phyloP scores from a whole-genome alignment of 768 basidiomycete species.

The Phlegmacium glaucopus region DNA sequence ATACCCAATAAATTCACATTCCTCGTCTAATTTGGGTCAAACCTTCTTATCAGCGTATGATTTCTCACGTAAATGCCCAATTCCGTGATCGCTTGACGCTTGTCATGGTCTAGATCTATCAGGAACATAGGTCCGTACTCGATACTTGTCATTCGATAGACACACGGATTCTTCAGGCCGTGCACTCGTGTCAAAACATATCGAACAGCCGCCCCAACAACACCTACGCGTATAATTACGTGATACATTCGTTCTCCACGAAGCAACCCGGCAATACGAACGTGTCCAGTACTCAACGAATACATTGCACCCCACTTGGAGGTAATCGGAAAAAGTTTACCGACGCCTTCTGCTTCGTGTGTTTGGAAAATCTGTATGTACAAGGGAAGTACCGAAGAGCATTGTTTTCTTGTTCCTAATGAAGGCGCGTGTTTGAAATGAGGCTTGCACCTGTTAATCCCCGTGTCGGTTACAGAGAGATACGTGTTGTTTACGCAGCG shows the following conservation, averaged over 20 bases:
- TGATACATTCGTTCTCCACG: no score
- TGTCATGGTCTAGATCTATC: no score
- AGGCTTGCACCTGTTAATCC: conserved; percentile 24
- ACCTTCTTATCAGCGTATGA: conserved; percentile 33
- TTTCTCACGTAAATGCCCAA: not conserved
- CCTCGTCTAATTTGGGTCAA: conserved; percentile 19
- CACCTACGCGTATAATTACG: not conserved
- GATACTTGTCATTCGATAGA: no score
- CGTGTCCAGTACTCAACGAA: no score
- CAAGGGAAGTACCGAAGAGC: conserved; percentile 38
- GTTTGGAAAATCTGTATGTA: conserved; percentile 31
- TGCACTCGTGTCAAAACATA: not conserved
- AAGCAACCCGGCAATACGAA: conserved; percentile 41
- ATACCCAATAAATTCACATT: conserved; percentile 24
- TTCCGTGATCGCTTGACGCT: no score
- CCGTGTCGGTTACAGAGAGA: conserved; percentile 33
- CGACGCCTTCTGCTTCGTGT: conserved; percentile 27
- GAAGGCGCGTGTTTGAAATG: conserved; percentile 23
- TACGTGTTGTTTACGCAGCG: conserved; percentile 11
- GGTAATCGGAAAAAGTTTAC: conserved; percentile 30
- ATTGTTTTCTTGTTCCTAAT: conserved; percentile 30
- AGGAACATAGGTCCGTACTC: no score
- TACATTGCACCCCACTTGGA: no score
- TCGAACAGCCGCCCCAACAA: conserved; percentile 3
- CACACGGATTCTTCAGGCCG: no score